Conservation (phyloP, 2,329 filamentous ascomycete genomes). For the Calonectria henricotiae region DNA sequence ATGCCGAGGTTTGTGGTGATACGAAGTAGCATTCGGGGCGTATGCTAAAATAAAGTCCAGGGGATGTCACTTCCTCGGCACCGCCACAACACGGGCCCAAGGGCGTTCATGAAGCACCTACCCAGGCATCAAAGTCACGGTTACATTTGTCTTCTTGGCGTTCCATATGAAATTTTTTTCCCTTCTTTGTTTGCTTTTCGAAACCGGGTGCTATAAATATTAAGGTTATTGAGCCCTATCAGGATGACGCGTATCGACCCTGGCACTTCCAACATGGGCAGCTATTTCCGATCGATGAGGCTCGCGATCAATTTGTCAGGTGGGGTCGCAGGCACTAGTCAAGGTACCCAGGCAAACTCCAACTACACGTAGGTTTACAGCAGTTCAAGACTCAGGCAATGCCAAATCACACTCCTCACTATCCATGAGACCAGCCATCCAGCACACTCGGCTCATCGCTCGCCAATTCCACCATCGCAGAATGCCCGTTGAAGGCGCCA, state of each 20-base stretch:
- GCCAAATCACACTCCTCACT: not conserved
- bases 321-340: conserved; percentile 26
- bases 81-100: conserved; percentile 24
- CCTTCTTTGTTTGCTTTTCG: not conserved
- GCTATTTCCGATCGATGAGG: conserved; percentile 19
- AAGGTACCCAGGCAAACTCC: conserved; percentile 23
- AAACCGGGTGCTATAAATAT: conserved; percentile 22
- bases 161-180: conserved; percentile 9
- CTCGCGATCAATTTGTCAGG: conserved; percentile 22
- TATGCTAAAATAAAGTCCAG: conserved; percentile 21
- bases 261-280: conserved; percentile 14
- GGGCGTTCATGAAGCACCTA: conserved; percentile 7
- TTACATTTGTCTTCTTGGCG: conserved; percentile 19
- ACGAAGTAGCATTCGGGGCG: conserved; percentile 23
- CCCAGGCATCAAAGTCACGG: conserved; percentile 20
- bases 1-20: conserved; percentile 15
- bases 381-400: not conserved
- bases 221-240: conserved; percentile 16
- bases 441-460: conserved; percentile 52
- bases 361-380: conserved; percentile 23
- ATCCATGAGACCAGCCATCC: conserved; percentile 45
- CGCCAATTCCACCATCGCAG: conserved; percentile 54
- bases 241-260: conserved; percentile 16
- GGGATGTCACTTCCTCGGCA: conserved; percentile 9
- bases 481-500: conserved; percentile 40